Conservation (phyloP, 805 yeast genomes). For the Saturnispora sekii region DNA sequence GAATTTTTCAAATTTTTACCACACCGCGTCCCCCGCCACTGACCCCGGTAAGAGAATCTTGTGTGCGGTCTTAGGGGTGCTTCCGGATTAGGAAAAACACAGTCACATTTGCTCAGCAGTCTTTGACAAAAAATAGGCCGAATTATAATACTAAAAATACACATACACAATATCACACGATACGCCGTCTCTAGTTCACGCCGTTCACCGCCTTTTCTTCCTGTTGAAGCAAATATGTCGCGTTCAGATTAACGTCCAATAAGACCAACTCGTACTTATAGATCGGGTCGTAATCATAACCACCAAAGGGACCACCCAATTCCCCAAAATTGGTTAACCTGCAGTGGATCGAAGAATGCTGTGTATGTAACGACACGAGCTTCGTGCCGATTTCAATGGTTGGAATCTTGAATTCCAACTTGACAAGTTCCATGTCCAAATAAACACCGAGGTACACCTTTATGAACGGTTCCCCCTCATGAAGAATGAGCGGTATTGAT, state of each 20-base stretch:
- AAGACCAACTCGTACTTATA: constrained; percentile 15
- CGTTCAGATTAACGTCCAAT: too few species aligned
- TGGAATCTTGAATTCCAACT: constrained; percentile 7
- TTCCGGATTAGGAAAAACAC: background rate
- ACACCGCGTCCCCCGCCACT: background rate
- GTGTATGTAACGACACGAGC: too few species aligned
- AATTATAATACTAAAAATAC: too few species aligned
- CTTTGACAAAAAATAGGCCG: constrained; percentile 16
- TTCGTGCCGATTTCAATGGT: too few species aligned
- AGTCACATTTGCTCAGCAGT: constrained; percentile 11
- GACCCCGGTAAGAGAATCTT: background rate
- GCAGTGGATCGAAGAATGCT: constrained; percentile 8
- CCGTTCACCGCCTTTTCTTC: too few species aligned
- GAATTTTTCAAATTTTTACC: background rate
- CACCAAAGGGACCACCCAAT: constrained; percentile 20
- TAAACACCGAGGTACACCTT: background rate
- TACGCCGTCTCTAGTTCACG: too few species aligned
- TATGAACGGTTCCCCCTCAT: constrained; percentile 18
- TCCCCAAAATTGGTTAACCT: constrained; percentile 17
- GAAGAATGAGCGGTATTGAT: constrained; percentile 13
- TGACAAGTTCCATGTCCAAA: constrained; percentile 4
- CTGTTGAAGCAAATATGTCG: too few species aligned
- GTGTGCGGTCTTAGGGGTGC: constrained; percentile 5
- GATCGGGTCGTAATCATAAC: constrained; percentile 20
- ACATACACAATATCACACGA: too few species aligned